Evolutionary conservation across 306 rosid species (phyloP), one percentile per base, ranked within the genome.

Genomic region (Notholithocarpus densiflorus): DNA sequence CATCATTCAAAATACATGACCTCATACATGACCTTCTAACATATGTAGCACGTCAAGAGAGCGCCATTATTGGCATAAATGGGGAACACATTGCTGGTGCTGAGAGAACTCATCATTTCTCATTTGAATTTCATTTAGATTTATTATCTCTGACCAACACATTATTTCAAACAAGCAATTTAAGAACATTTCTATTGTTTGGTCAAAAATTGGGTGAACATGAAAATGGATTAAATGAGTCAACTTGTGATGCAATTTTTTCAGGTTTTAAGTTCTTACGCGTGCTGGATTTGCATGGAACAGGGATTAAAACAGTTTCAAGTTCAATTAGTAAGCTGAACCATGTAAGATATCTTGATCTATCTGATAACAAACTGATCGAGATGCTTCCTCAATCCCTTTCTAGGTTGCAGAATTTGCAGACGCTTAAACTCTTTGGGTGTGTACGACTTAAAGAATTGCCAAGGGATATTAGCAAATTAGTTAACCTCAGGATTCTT

Each of bases 21-120:
- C 81, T 80, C 18, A 82, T 89, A 40, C 84, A 84, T 82, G 87
- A 84, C 45, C 79, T 89, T 15, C 80, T 90, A 76, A 32, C 0
- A 5, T 32, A 10, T 1, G 72, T 82, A 20, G 73, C n/a, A 9
- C 74, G 84, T 17, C n/a, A 9, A 1, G 77, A 79, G 2, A 34
- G 40, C 34, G 71, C 48, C 26, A 7, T 2, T 43, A 10, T 43
- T 43, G 40, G 8, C 40, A 34, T 2, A 43, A 0, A 43, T 8
- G 13, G 1, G 6, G 12, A 2, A 10, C 3, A 43, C 51, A 43
- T 43, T 43, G 2, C 3, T 43, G 3, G 0, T n/a, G n/a, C n/a
- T n/a, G n/a, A n/a, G n/a, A n/a, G n/a, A 6, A 34, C 9, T 34
- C 40, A 0, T 6, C 40, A 34, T 34, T 34, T 34, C 2, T 6